Base-by-base conservation (phyloP, 2,329 filamentous ascomycete genomes). In the Stachybotrys elegans region DNA sequence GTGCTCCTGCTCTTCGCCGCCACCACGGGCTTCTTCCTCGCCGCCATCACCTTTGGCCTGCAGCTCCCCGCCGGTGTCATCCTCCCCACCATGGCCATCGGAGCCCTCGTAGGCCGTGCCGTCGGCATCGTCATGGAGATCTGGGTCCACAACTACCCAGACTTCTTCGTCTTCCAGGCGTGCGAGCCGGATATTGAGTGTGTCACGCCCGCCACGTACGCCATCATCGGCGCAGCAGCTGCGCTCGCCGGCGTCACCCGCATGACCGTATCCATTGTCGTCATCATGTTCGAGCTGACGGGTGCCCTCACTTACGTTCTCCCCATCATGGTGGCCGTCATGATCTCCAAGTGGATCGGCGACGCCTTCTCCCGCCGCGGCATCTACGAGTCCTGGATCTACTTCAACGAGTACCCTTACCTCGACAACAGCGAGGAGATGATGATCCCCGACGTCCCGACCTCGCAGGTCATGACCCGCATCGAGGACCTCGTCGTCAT, bases 281-380 rank as follows among this genome's bases (percentile, higher is more conserved):
- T 97, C 57, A 98, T 98, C 69, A 96, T 96, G 86, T 98, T 98
- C 59, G 93, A 98, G 70, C 83, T 98, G 44, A 98, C 93, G 0
- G 93, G 93, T 42, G 93, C 93, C 2, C 76, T 98, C 22, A 95
- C 90, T 1, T 97, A 97, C 60, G 92, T 98, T 40, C 80, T 98
- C 7, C 93, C 93, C 43, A 98, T 97, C 65, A 98, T 98, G 93
- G 88, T 98, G 51, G 90, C 91, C 35, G 93, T 98, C 59, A 95
- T 98, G 91, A 77, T 97, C 36, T 88, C 88, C 50, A 98, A 98
- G 70, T 98, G 93, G 93, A 89, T 95, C 21, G 93, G 91, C 57
- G 93, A 98, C 64, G 92, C 90, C 40, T 91, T 98, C 63, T 90
- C 88, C 21, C 88, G 88, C 44, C 82, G 86, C 40, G 90, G 93